These are phyloP conservation scores for Carex parvula DNA, from an alignment of 176 grass and related monocot genomes.

Conservation along the genomic window DNA sequence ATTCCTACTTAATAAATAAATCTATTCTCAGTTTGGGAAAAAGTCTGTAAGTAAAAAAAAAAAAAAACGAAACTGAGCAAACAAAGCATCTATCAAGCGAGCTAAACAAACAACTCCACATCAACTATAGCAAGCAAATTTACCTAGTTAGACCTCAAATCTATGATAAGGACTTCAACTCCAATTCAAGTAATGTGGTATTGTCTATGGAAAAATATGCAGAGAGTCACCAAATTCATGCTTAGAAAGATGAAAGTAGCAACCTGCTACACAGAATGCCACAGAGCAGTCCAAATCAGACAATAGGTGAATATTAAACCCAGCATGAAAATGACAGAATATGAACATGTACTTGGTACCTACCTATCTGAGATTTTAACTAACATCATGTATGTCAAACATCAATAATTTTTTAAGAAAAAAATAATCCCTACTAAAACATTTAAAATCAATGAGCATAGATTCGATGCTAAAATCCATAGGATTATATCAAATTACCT, in stretches of 20 bases:
- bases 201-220: neutral
- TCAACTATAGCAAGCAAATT: neutral
- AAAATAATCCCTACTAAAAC: neutral
- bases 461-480: neutral
- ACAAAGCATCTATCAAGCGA: neutral
- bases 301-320: neutral
- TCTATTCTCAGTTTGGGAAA: neutral
- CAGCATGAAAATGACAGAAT: slow-evolving; percentile 1
- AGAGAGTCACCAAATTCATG: neutral
- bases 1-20: neutral
- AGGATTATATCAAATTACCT: neutral
- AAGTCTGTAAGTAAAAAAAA: neutral
- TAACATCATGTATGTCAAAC: neutral
- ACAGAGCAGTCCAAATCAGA: neutral
- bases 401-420: neutral
- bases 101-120: neutral
- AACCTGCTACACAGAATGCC: neutral
- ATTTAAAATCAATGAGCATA: neutral
- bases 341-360: neutral
- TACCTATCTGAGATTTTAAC: neutral
- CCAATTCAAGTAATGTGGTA: neutral
- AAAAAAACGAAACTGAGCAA: neutral
- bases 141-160: neutral
- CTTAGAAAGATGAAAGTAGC: neutral
- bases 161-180: neutral